Conservation (phyloP, 768 basidiomycete genomes). For the Suillus clintonianus region DNA sequence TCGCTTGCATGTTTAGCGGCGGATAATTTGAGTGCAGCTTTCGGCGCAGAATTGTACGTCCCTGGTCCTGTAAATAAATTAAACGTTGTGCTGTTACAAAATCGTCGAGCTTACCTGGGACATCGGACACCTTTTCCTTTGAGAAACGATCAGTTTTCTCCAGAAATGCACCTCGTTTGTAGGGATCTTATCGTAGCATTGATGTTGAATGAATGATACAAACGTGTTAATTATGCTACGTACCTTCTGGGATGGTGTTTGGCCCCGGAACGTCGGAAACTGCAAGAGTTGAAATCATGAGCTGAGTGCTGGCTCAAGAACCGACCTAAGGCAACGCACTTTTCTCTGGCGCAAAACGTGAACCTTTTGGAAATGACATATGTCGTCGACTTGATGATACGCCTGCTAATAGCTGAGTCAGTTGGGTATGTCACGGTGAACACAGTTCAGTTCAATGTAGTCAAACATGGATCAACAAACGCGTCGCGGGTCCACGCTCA, state of each 20-base stretch:
- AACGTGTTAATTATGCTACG: not conserved
- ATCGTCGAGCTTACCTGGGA: conserved; percentile 38
- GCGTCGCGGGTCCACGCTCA: conserved; percentile 17
- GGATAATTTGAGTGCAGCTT: conserved; percentile 28
- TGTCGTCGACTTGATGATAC: not conserved
- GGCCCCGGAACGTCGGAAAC: conserved; percentile 54
- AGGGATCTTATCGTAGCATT: conserved; percentile 42
- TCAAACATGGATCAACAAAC: conserved; percentile 24
- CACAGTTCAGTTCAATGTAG: not conserved
- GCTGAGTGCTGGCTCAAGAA: not conserved
- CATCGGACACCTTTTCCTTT: conserved; percentile 43
- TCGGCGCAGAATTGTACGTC: conserved; percentile 27
- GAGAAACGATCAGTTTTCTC: conserved; percentile 57
- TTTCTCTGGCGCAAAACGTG: conserved; percentile 46
- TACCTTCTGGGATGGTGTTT: conserved; percentile 43
- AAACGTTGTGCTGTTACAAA: not conserved
- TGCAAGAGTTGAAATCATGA: conserved; percentile 2
- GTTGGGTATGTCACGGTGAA: not conserved
- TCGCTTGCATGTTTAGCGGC: conserved; percentile 20
- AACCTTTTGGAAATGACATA: conserved; percentile 49
- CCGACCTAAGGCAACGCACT: conserved; percentile 22
- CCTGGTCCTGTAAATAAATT: conserved; percentile 34
- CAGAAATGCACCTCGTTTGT: conserved; percentile 60
- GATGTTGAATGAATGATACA: not conserved
- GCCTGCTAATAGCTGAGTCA: too few species aligned